Percentiles rank a stretch among this genome's conserved stretches.
Evolutionary conservation across 108 stramenopile species (phyloP).

Genomic region (Nitzschia sp.): DNA sequence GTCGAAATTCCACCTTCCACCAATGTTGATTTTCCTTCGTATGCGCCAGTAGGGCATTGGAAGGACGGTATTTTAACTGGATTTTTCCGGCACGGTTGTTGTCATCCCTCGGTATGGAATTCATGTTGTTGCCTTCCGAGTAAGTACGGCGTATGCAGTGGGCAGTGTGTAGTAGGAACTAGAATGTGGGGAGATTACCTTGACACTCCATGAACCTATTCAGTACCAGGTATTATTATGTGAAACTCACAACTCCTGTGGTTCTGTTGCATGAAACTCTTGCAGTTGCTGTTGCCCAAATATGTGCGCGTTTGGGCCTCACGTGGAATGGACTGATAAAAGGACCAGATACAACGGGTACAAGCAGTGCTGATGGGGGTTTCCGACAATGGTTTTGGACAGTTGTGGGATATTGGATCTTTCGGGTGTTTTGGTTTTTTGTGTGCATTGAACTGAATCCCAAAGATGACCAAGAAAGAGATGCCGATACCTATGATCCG

Average conservation of each 20-base stretch:
- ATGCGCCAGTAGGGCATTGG: background rate
- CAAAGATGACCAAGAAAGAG: background rate
- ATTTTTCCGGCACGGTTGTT: background rate
- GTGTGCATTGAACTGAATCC: conserved; percentile 4
- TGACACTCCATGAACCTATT: no score
- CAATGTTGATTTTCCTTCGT: background rate
- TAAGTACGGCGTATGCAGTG: background rate
- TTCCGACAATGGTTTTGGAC: background rate
- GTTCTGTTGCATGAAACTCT: no score
- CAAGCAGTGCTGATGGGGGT: background rate
- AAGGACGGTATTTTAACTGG: background rate
- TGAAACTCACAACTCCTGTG: no score
- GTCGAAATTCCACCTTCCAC: background rate
- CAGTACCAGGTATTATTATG: no score
- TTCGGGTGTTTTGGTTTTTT: conserved; percentile 1
- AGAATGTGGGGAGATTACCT: no score
- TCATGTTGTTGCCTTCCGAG: background rate
- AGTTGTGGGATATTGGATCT: background rate
- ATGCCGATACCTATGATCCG: no score
- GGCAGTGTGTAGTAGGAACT: no score
- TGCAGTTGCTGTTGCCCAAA: background rate
- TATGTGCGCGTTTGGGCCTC: background rate
- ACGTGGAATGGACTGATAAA: background rate
- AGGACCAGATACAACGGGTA: background rate
- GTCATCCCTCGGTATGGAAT: conserved; percentile 1